These are phyloP conservation scores for Russula sp. DNA, from an alignment of 768 basidiomycete genomes.

Conservation along the genomic window DNA sequence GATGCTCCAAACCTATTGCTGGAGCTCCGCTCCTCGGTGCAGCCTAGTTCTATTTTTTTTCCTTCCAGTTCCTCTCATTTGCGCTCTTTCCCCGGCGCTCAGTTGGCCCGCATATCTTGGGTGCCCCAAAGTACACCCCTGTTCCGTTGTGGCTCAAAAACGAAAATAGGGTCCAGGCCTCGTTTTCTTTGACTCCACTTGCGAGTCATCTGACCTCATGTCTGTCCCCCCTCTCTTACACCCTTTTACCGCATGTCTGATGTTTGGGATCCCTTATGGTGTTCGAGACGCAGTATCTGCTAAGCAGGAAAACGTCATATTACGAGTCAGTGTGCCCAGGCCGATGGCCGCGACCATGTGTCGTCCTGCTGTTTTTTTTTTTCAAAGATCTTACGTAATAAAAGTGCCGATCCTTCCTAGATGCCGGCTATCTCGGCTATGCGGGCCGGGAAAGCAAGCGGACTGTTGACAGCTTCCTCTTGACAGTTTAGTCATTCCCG, in stretches of 20 bases:
- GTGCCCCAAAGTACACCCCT: not conserved
- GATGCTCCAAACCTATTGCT: not conserved
- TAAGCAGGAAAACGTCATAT: constrained; percentile 16
- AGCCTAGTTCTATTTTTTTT: not conserved
- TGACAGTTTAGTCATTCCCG: not conserved
- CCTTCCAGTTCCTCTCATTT: not conserved
- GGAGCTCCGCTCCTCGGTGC: not conserved
- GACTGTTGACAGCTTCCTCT: not conserved
- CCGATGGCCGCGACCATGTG: not conserved
- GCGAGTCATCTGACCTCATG: constrained; percentile 16
- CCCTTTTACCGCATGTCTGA: constrained; percentile 15
- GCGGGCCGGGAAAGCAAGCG: not conserved
- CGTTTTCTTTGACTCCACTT: constrained; percentile 6
- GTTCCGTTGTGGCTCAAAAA: too few species aligned
- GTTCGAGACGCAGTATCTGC: constrained; percentile 14
- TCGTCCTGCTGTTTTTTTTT: constrained; percentile 5
- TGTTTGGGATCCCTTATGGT: constrained; percentile 13
- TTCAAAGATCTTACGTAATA: not conserved
- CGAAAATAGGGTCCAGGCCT: not conserved
- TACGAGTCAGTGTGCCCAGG: not conserved
- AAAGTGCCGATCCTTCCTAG: not conserved
- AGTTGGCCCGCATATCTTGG: not conserved
- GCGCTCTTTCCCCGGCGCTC: not conserved
- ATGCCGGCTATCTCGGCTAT: not conserved
- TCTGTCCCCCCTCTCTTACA: not conserved